Evolutionary conservation across 2,329 filamentous ascomycete genomes (phyloP), one percentile per base, ranked within the genome.

Genomic region (Amauroascus niger): DNA sequence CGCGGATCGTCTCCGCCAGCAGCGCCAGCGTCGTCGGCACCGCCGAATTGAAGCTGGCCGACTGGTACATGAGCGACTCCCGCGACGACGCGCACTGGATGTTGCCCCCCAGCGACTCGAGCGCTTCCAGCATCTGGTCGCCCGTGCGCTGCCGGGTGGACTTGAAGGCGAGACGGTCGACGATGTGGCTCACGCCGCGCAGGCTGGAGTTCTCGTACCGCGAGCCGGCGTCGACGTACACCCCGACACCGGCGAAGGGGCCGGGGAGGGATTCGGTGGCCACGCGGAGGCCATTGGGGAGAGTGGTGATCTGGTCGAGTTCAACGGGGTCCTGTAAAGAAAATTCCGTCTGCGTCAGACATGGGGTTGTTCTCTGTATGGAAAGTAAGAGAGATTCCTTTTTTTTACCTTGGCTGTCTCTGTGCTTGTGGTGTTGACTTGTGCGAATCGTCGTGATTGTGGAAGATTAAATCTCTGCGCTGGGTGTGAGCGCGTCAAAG

Each of bases 11-110:
- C 69, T 98, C 93, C 55, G 93, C 91, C 39, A 98, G 80, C 16
- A 98, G 73, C 28, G 79, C 88, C 22, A 95, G 81, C 11, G 91
- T 88, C 7, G 82, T 82, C 6, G 87, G 84, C 7, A 98, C 89
- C 16, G 88, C 85, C 24, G 84, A 85, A 75, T 98, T 98, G 80
- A 98, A 98, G 28, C 90, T 96, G 24, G 93, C 93, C 1, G 89
- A 88, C 71, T 98, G 93, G 75, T 98, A 98, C 93, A 98, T 98
- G 73, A 98, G 81, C 54, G 88, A 88, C 72, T 98, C 93, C 60
- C 93, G 80, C 1, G 89, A 95, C 1, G 90, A 96, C 9, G 91
- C 90, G 72, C 93, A 98, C 72, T 97, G 90, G 56, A 98, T 91
- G 68, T 96, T 96, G 30, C 93, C 93, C 33, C 93, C 93, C 2